These are phyloP conservation scores for Tremella yokohamensis DNA, from an alignment of 768 basidiomycete species.

Conservation along the genomic window DNA sequence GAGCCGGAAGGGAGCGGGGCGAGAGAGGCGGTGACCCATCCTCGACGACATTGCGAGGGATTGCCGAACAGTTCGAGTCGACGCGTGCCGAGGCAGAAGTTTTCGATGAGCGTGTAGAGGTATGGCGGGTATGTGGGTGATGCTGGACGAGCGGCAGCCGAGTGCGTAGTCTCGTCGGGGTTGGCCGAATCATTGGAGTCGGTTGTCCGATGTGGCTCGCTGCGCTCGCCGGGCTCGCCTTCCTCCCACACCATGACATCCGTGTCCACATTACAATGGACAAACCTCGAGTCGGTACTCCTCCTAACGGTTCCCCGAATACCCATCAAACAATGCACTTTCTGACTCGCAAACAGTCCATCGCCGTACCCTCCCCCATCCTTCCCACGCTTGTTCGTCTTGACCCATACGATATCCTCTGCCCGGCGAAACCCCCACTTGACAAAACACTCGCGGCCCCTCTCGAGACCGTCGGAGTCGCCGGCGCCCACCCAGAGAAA, in stretches of 20 bases:
- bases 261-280: slow-evolving; percentile 92
- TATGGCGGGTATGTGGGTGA: slow-evolving; percentile 65
- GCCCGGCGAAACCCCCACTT: slow-evolving; percentile 85
- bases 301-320: slow-evolving; percentile 94
- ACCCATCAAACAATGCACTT: slow-evolving; percentile 95
- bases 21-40: slow-evolving; percentile 60
- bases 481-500: slow-evolving; percentile 96
- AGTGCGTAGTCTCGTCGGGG: no score
- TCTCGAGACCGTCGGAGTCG: slow-evolving; percentile 82
- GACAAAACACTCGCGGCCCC: slow-evolving; percentile 81
- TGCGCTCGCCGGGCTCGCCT: slow-evolving; percentile 42
- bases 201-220: no score
- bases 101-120: slow-evolving; percentile 92
- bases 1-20: neutral
- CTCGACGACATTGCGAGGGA: slow-evolving; percentile 64
- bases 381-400: slow-evolving; percentile 66
- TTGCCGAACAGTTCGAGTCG: slow-evolving; percentile 86
- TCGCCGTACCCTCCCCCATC: neutral
- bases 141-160: no score
- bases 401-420: slow-evolving; percentile 98
- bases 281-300: slow-evolving; percentile 92
- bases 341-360: slow-evolving; percentile 71
- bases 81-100: slow-evolving; percentile 90
- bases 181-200: no score
- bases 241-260: slow-evolving; percentile 58